Base-by-base conservation (phyloP, 495 filamentous ascomycete genomes). In the Niebla homalea region DNA sequence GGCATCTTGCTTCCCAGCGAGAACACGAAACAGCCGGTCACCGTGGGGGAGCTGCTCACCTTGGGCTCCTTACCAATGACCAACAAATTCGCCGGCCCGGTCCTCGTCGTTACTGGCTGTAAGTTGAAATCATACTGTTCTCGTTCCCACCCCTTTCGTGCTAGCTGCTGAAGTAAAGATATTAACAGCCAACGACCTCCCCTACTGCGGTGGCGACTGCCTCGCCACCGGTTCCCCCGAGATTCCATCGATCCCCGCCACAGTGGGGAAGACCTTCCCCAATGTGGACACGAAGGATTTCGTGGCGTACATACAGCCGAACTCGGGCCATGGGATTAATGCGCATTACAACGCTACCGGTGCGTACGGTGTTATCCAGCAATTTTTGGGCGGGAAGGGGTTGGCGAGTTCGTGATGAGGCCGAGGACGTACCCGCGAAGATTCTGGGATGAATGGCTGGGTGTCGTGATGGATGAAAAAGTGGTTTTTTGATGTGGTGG, bases 151-250 rank as follows among this genome's bases (percentile, higher is more conserved):
- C 10, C 16, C 8, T 5, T 20, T 2, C 12, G 25, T 43, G n/a
- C n/a, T n/a, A n/a, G n/a, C n/a, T n/a, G n/a, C n/a, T n/a, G n/a
- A n/a, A 18, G 37, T 50, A 4, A 54, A 2, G 1, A 18, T n/a
- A 0, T 32, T 16, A 3, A 8, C 45, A 72, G 64, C 64, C 10
- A 57, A 71, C 22, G 76, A 79, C 53, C 25, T 69, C 3, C 64
- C 68, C 0, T 78, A 70, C 53, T 80, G 76, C 52, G 75, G 72
- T 5, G 71, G 75, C 16, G 66, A 77, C 48, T 78, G 76, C 52
- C 40, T 59, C 0, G 57, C 60, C 5, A 70, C 70, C 5, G 61
- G 63, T 4, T 49, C 57, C 29, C 56, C 61, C 4, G 50, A 54
- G 6, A 20, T 59, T 10, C 40, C 60, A 1, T 69, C 68, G 6